Conservation (phyloP, 805 yeast species). For the Kuraishia molischiana region DNA sequence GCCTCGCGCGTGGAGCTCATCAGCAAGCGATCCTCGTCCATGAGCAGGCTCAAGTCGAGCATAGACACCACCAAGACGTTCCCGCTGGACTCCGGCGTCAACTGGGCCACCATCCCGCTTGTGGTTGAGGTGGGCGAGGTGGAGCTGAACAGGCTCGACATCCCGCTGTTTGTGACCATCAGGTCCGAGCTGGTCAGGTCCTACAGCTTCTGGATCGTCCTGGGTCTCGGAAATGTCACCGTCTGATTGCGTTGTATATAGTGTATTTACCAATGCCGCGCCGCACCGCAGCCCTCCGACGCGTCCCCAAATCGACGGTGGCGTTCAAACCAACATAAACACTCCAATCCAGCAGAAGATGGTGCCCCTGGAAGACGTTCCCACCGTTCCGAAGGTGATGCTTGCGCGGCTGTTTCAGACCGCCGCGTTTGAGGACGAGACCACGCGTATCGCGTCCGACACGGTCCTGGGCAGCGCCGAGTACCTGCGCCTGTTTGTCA, state of each 20-base stretch:
- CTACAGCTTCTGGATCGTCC: too few relatives aligned
- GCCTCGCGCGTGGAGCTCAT: conserved; percentile 19
- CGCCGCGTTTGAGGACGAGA: conserved; percentile 33
- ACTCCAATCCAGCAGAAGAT: too few relatives aligned
- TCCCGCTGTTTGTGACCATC: neutral
- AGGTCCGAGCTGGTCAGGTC: too few relatives aligned
- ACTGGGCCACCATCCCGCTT: conserved; percentile 20
- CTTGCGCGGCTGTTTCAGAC: conserved; percentile 44
- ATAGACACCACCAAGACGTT: neutral
- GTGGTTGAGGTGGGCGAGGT: conserved; percentile 4
- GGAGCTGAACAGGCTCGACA: conserved; percentile 4
- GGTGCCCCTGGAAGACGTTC: conserved; percentile 7
- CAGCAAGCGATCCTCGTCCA: conserved; percentile 9
- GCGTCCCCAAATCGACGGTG: too few relatives aligned
- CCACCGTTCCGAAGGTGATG: conserved; percentile 16
- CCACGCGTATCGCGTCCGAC: conserved; percentile 37
- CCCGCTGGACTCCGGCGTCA: conserved; percentile 14
- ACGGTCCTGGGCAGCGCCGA: conserved; percentile 42
- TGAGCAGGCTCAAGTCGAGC: neutral
- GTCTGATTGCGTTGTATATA: too few relatives aligned
- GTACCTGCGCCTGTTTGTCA: conserved; percentile 44
- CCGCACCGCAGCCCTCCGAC: too few relatives aligned
- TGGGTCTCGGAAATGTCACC: too few relatives aligned
- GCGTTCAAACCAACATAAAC: too few relatives aligned
- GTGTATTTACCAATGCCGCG: too few relatives aligned